phyloP scores from a whole-genome alignment of 805 yeast genomes.

The Zygotorulaspora sp. region DNA sequence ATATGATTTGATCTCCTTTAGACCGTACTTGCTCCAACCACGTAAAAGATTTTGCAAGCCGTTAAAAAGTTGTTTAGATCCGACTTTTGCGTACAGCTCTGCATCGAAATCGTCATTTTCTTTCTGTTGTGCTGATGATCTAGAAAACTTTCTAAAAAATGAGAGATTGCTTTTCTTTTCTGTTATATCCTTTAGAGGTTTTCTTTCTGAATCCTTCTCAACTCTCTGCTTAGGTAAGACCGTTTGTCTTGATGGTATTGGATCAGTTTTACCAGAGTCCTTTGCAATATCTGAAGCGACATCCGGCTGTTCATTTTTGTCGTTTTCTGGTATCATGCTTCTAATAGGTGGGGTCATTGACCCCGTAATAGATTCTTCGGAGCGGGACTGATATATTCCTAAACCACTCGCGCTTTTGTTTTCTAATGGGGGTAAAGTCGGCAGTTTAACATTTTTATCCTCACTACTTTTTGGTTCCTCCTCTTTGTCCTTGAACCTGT shows the following conservation, averaged over 20 bases:
- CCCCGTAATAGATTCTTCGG: conserved; percentile 11
- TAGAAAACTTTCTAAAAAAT: conserved; percentile 37
- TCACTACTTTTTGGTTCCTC: conserved; percentile 6
- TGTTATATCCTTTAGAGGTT: conserved; percentile 20
- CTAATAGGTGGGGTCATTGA: conserved; percentile 10
- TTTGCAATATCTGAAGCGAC: conserved; percentile 5
- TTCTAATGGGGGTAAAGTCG: conserved; percentile 32
- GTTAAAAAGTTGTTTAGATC: conserved; percentile 52
- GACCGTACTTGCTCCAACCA: conserved; percentile 70
- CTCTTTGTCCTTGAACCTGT: conserved; percentile 30
- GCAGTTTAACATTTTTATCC: conserved; percentile 19
- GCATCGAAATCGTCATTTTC: conserved; percentile 12
- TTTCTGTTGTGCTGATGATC: conserved; percentile 15
- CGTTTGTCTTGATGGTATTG: conserved; percentile 5
- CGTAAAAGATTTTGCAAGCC: conserved; percentile 58
- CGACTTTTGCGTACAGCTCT: conserved; percentile 32
- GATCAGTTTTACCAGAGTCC: conserved; percentile 11
- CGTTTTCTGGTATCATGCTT: conserved; percentile 21
- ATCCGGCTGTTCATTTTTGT: not conserved
- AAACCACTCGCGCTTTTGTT: conserved; percentile 24
- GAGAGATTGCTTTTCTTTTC: conserved; percentile 24
- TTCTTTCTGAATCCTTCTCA: conserved; percentile 10
- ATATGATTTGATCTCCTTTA: conserved; percentile 49
- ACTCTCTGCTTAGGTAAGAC: conserved; percentile 13
- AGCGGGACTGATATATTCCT: conserved; percentile 27